Conservation (phyloP, 2,329 filamentous ascomycete species). For the Periconia digitata region DNA sequence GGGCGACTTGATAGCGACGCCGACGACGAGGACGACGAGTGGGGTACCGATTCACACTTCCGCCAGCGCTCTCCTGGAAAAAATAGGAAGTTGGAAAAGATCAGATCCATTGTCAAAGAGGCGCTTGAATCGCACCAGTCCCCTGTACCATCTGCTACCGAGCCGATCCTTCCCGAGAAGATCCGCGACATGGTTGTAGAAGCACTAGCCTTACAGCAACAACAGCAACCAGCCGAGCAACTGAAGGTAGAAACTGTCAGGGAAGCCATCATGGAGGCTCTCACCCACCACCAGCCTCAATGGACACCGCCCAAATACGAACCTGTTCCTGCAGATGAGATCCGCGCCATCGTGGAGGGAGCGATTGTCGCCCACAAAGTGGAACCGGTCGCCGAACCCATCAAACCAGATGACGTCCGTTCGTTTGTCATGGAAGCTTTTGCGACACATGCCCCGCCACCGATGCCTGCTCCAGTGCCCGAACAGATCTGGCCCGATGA, state of each 20-base stretch:
- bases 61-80: constrained; percentile 76
- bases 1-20: constrained; percentile 82
- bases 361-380: constrained; percentile 57
- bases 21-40: constrained; percentile 85
- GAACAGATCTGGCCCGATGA: constrained; percentile 36
- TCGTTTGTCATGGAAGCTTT: constrained; percentile 34
- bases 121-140: constrained; percentile 59
- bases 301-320: constrained; percentile 27
- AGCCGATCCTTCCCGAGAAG: constrained; percentile 63
- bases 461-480: constrained; percentile 23
- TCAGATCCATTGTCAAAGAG: constrained; percentile 61
- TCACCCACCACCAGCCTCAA: constrained; percentile 24
- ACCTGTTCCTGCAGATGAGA: constrained; percentile 66
- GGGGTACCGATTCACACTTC: constrained; percentile 53
- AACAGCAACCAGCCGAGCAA: constrained; percentile 16
- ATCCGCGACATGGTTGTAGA: constrained; percentile 64
- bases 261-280: constrained; percentile 26
- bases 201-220: constrained; percentile 58
- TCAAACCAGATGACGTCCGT: constrained; percentile 32
- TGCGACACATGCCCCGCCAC: constrained; percentile 29
- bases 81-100: constrained; percentile 80
- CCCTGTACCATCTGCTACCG: constrained; percentile 26
- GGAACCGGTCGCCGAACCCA: constrained; percentile 18
- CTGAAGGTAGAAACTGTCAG: constrained; percentile 19
- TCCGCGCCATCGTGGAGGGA: constrained; percentile 62